Conservation (phyloP, 208 protist species). For the Trichomonas vaginalis region DNA sequence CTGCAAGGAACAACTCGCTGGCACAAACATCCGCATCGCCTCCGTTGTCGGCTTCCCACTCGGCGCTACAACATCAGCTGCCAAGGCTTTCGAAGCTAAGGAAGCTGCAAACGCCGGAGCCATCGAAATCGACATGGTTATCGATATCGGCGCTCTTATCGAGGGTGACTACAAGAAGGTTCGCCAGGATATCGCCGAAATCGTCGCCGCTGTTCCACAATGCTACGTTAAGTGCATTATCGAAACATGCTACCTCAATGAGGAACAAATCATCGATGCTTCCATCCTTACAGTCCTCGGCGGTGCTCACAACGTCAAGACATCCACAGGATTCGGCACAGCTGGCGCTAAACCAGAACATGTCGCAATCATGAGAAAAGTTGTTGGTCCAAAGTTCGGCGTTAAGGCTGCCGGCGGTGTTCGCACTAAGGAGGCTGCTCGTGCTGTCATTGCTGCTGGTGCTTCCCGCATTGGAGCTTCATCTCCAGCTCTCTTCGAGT, state of each 20-base stretch:
- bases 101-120: background rate
- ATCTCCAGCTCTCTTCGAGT: background rate
- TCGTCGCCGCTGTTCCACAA: background rate
- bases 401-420: background rate
- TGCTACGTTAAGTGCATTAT: background rate
- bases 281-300: background rate
- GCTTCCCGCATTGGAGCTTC: background rate
- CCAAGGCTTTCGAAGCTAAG: background rate
- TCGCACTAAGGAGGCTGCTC: background rate
- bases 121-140: constrained; percentile 5
- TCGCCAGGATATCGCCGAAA: background rate
- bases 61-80: background rate
- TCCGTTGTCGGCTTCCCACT: background rate
- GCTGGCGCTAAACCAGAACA: background rate
- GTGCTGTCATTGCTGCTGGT: background rate
- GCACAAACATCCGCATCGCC: background rate
- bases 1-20: background rate
- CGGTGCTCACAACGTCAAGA: background rate
- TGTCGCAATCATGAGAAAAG: background rate
- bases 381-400: background rate
- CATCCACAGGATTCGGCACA: background rate
- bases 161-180: constrained; percentile 13
- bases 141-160: background rate
- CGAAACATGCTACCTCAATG: background rate
- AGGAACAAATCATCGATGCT: background rate